Conservation (phyloP, 331 rosid genomes). For the Acacia concinna region DNA sequence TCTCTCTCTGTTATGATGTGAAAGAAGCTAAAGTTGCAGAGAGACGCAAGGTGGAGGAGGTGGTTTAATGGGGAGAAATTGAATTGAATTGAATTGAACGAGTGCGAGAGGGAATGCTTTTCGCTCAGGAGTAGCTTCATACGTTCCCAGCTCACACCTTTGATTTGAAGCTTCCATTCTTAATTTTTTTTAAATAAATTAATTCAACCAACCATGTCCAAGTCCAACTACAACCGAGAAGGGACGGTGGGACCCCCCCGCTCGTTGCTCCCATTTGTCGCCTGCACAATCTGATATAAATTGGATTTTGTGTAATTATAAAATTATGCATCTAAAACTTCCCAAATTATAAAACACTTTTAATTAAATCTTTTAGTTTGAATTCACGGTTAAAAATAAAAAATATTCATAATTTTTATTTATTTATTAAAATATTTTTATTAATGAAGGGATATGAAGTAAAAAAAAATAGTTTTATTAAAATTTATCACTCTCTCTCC, state of each 20-base stretch:
- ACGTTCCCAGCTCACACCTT: not conserved
- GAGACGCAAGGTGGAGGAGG: not conserved
- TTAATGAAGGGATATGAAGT: no score
- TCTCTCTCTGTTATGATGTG: not conserved
- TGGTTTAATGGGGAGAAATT: not conserved
- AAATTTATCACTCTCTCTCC: no score
- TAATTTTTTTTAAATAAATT: not conserved
- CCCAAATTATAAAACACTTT: no score
- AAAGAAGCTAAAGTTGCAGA: slow-evolving; percentile 10
- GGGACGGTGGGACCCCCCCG: slow-evolving; percentile 32
- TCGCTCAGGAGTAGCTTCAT: not conserved
- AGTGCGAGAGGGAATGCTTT: not conserved
- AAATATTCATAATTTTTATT: no score
- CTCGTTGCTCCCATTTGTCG: slow-evolving; percentile 11
- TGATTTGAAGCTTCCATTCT: slow-evolving; percentile 5
- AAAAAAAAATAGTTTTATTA: no score
- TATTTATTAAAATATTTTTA: no score
- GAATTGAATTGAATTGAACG: not conserved
- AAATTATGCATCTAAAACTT: not conserved
- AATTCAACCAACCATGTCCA: not conserved
- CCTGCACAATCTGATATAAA: not conserved
- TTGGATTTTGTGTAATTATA: not conserved
- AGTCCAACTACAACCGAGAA: not conserved
- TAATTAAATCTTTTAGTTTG: no score
- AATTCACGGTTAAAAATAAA: no score